phyloP scores from a whole-genome alignment of 2,329 filamentous ascomycete genomes.

The Lasiodiplodia sp. region DNA sequence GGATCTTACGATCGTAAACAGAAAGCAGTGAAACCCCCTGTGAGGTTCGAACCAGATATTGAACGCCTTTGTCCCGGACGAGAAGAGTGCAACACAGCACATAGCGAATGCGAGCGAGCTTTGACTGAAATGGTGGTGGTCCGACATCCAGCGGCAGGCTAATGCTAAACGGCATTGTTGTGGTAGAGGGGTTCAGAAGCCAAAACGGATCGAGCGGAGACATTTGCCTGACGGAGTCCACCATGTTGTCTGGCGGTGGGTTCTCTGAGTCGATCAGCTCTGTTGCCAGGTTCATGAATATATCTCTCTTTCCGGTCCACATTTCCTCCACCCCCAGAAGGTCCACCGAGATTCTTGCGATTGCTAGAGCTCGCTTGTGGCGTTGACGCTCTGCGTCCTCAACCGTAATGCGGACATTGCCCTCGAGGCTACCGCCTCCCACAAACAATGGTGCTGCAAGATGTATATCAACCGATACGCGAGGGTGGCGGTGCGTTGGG shows the following conservation, averaged over 20 bases:
- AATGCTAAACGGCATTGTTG: slow-evolving; percentile 59
- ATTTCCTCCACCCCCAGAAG: slow-evolving; percentile 62
- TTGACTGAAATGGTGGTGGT: slow-evolving; percentile 62
- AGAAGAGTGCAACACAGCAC: slow-evolving; percentile 56
- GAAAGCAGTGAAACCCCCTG: slow-evolving; percentile 60
- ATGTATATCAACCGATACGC: slow-evolving; percentile 58
- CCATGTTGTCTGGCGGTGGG: slow-evolving; percentile 59
- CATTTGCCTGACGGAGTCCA: slow-evolving; percentile 52
- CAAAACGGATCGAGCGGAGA: slow-evolving; percentile 53
- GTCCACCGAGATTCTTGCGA: slow-evolving; percentile 59
- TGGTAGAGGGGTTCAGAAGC: slow-evolving; percentile 57
- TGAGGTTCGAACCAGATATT: slow-evolving; percentile 58
- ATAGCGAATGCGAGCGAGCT: slow-evolving; percentile 60
- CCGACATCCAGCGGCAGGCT: slow-evolving; percentile 62
- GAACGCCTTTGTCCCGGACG: slow-evolving; percentile 56
- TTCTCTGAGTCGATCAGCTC: slow-evolving; percentile 59
- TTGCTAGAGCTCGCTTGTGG: slow-evolving; percentile 53
- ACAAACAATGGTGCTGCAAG: slow-evolving; percentile 60
- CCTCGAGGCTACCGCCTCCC: slow-evolving; percentile 63
- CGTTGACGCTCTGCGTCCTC: slow-evolving; percentile 55
- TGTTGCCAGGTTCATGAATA: slow-evolving; percentile 60
- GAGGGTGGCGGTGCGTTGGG: slow-evolving; percentile 57
- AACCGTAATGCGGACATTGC: slow-evolving; percentile 56
- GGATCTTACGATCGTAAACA: slow-evolving; percentile 59
- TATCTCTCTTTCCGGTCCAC: slow-evolving; percentile 52